Conservation (phyloP, 1,284 basidiomycete genomes). For the Hypsizygus ulmarius region DNA sequence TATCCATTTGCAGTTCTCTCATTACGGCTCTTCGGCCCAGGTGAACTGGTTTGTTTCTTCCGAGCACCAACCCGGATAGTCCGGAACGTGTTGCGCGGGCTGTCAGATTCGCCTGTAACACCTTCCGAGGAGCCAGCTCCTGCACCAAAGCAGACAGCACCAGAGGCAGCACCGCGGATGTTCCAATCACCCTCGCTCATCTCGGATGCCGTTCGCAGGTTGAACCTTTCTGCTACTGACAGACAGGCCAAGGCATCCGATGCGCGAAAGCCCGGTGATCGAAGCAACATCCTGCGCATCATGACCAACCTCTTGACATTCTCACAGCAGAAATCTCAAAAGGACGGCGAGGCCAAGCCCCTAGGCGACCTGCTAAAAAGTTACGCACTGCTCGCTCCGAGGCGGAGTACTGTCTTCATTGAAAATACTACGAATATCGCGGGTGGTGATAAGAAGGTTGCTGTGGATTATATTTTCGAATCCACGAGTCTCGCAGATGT, state of each 20-base stretch:
- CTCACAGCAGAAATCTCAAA: slow-evolving; percentile 44
- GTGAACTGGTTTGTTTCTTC: slow-evolving; percentile 85
- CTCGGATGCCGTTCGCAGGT: slow-evolving; percentile 63
- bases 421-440: slow-evolving; percentile 55
- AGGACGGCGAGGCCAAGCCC: slow-evolving; percentile 27
- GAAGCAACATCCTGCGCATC: slow-evolving; percentile 59
- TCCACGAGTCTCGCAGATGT: slow-evolving; percentile 42
- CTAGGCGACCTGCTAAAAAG: slow-evolving; percentile 33
- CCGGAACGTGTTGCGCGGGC: slow-evolving; percentile 49
- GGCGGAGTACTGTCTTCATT: slow-evolving; percentile 66
- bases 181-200: slow-evolving; percentile 65
- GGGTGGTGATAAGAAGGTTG: slow-evolving; percentile 61
- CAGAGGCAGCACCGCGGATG: slow-evolving; percentile 32
- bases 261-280: slow-evolving; percentile 44
- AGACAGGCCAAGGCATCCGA: slow-evolving; percentile 37
- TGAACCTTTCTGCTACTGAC: slow-evolving; percentile 60
- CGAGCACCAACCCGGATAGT: slow-evolving; percentile 72
- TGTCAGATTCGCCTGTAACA: slow-evolving; percentile 42
- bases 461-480: slow-evolving; percentile 59
- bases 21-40: slow-evolving; percentile 35
- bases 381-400: slow-evolving; percentile 36
- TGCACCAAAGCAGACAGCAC: slow-evolving; percentile 18
- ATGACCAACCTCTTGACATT: slow-evolving; percentile 73
- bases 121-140: slow-evolving; percentile 23
- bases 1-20: not conserved